A percentile compares a stretch with the other conserved stretches of the same genome.
Conservation (phyloP, 306 rosid species). For the Benincasa hispida region DNA sequence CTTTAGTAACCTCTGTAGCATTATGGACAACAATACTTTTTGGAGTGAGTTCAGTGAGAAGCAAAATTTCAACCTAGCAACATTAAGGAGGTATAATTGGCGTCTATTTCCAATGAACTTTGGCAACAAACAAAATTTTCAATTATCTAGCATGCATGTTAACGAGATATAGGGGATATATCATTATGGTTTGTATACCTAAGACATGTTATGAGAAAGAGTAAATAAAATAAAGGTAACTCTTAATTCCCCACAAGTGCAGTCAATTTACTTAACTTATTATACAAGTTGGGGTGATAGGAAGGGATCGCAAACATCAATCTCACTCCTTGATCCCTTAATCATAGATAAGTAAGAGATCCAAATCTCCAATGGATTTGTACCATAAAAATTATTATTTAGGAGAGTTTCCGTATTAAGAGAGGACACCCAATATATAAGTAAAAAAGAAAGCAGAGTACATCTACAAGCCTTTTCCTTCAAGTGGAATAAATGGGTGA, state of each 20-base stretch:
- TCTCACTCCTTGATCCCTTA: neutral
- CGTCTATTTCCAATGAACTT: neutral
- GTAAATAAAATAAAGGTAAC: neutral
- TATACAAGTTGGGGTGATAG: neutral
- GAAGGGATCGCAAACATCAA: neutral
- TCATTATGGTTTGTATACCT: neutral
- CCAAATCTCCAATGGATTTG: neutral
- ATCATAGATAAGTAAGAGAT: neutral
- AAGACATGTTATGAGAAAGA: neutral
- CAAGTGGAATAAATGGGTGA: neutral
- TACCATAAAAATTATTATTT: neutral
- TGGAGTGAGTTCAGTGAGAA: conserved; percentile 99
- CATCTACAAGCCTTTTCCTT: neutral
- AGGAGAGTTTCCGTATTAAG: neutral
- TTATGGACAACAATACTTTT: conserved; percentile 96
- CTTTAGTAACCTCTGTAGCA: conserved; percentile 87
- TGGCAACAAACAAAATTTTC: neutral
- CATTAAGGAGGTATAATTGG: conserved; percentile 5
- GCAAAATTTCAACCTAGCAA: conserved; percentile 86
- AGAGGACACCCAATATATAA: neutral
- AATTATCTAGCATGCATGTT: neutral
- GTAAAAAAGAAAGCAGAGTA: too few relatives aligned
- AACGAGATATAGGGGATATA: neutral
- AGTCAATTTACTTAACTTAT: neutral
- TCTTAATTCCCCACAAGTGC: neutral